Base-by-base conservation (phyloP, 208 protist genomes). In the Trypanosoma melophagium region DNA sequence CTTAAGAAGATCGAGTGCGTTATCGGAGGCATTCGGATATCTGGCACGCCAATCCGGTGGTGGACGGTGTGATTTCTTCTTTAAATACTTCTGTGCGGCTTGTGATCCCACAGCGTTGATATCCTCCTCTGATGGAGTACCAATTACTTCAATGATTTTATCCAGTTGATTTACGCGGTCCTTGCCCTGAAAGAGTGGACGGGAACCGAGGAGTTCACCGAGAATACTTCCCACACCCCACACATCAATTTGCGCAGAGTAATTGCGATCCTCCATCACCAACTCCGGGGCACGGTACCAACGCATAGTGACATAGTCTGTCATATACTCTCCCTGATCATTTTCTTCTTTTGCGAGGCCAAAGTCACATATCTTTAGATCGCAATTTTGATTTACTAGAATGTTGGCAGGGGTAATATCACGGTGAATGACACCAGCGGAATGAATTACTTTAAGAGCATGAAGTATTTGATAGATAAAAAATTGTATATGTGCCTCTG, bases 361-460 rank as follows among this genome's bases (percentile, higher is more conserved):
- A 76, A 98, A 98, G 83, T 98, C 97, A 64, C 92, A 96, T 56
- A 98, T 98, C 83, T 98, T 98, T 16, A 98, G 70, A 61, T 98
- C 96, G 78, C 97, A 98, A 77, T 98, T 98, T 31, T 85, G 96
- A 84, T 98, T 98, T 19, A 98, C 85, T 41, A 98, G 79, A 54
- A 98, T 94, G 82, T 98, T 98, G 35, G 89, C 89, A 3, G 97
- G 97, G 8, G 96, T 98, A 55, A 98, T 92, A 70, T 98, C 97
- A n/a, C 97, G 89, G 68, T 98, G 97, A n/a, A 98, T 89, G 40
- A 99, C 92, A 10, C 89, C 86, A 17, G 96, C 95, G 53, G 83
- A 84, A 79, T 98, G 97, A 60, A 98, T 98, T 22, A 96, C 91
- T 50, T 95, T 84, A 10, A 98, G 82, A 1, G 93, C 97, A 38